Evolutionary conservation across 2,329 filamentous ascomycete genomes (phyloP), one percentile per base, ranked within the genome.

Genomic region (Alternaria brassicae): DNA sequence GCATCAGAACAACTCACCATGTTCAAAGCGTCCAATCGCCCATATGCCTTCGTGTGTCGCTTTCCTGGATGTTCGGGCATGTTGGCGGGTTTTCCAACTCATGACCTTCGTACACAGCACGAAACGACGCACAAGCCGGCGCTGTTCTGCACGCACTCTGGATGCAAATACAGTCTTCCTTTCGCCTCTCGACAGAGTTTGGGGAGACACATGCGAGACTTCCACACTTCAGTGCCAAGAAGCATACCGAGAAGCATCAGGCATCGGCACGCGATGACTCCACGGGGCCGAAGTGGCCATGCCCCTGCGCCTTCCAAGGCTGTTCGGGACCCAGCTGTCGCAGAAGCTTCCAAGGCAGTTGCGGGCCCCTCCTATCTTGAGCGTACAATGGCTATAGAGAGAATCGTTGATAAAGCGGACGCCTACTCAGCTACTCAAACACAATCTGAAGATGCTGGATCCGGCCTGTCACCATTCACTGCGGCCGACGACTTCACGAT

Each of bases 1-100:
- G 47, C 25, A 8, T 12, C 47, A 25, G 32, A 32, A 6, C 39
- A 58, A 27, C 37, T 58, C 12, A 23, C 21, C 0, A 52, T 9
- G 12, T 58, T 58, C 25, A 23, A 58, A 10, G 6, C n/a, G 12
- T 17, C 10, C 10, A 19, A 58, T 41, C n/a, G 9, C 13, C 21
- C 48, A 39, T 58, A 34, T 15, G 48, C 55, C 9, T 58, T 58
- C 9, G 40, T 47, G 10, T 58, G 55, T 36, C 55, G 55, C n/a
- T 58, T 52, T 27, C 55, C 55, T 27, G 41, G 48, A 8, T 58
- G 55, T 42, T 30, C 48, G 13, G 28, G 28, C 13, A 52, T 39
- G 13, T 30, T 25, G 4, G 40, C 41, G 2, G 55, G 55, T 15
- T 58, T 58, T 19, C 12, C 39, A 10, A 52, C 55, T 5, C 19